Evolutionary conservation across 2,329 filamentous ascomycete genomes (phyloP).

Genomic region (Ophiostoma quercus): DNA sequence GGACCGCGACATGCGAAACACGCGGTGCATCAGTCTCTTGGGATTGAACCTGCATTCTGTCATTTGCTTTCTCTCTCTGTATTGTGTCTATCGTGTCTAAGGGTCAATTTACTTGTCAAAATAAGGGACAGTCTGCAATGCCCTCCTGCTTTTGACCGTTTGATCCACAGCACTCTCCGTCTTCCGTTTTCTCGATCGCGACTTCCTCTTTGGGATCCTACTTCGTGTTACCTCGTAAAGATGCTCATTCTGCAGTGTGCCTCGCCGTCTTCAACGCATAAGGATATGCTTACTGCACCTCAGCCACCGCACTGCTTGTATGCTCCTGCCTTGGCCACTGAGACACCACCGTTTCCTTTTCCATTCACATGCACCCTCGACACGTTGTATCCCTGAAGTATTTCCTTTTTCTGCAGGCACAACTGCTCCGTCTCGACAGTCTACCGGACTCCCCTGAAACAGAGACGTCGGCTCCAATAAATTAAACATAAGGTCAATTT

Average conservation of each 20-base stretch:
- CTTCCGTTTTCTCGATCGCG: constrained; percentile 18
- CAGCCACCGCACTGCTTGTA: background rate
- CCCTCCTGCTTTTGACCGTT: constrained; percentile 14
- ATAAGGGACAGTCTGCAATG: background rate
- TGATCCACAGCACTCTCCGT: constrained; percentile 16
- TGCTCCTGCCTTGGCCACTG: background rate
- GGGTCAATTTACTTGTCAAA: background rate
- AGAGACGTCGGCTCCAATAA: background rate
- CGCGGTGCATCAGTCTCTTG: constrained; percentile 22
- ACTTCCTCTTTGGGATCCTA: constrained; percentile 5
- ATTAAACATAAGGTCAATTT: constrained; percentile 19
- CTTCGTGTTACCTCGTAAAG: background rate
- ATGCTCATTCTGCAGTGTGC: background rate
- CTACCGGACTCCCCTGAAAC: constrained; percentile 24
- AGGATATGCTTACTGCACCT: background rate
- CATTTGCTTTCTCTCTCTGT: background rate
- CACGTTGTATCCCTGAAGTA: background rate
- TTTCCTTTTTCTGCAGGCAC: background rate
- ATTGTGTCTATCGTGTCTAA: too few species aligned
- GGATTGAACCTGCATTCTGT: background rate
- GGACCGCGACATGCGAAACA: constrained; percentile 24
- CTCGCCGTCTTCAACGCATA: background rate
- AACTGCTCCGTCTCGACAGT: background rate
- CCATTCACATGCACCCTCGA: background rate
- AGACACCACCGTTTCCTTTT: constrained; percentile 6